A percentile compares a stretch with the other conserved stretches of the same genome.
phyloP scores from a whole-genome alignment of 73 alveolate species.

The Uronychia setigera region DNA sequence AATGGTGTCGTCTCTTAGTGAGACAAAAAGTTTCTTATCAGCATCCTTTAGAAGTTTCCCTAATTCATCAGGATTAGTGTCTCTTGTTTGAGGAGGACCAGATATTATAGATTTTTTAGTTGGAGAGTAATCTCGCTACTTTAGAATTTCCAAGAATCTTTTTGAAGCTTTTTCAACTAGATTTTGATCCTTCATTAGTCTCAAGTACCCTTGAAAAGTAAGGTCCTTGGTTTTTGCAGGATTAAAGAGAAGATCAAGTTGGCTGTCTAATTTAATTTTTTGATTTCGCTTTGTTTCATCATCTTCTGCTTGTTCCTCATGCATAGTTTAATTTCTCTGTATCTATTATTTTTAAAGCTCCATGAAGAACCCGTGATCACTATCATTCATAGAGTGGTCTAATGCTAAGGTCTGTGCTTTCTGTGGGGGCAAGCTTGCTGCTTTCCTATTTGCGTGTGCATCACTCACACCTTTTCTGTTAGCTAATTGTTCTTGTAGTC shows the following conservation, averaged over 20 bases:
- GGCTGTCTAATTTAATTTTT: too few species aligned
- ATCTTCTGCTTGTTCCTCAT: too few species aligned
- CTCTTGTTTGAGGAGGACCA: neutral
- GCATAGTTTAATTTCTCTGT: too few species aligned
- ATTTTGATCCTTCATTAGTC: constrained; percentile 32
- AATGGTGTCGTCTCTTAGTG: constrained; percentile 11
- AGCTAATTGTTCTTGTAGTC: too few species aligned
- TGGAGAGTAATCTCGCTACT: neutral
- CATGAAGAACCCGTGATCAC: neutral
- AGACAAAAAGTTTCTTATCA: constrained; percentile 40
- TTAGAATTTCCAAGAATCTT: neutral
- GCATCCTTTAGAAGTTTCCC: constrained; percentile 25
- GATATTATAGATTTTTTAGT: neutral
- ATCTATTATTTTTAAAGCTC: neutral
- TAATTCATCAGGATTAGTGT: constrained; percentile 3
- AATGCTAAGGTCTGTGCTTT: too few species aligned
- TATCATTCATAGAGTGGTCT: too few species aligned
- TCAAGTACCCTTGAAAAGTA: constrained; percentile 15
- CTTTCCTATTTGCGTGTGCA: too few species aligned
- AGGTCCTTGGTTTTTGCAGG: constrained; percentile 4
- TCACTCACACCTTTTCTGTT: too few species aligned
- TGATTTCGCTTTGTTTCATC: too few species aligned
- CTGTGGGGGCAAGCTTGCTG: too few species aligned
- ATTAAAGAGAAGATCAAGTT: constrained; percentile 4
- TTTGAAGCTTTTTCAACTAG: neutral